Conservation (phyloP, 2,329 filamentous ascomycete genomes). For the Beauveria bassiana region DNA sequence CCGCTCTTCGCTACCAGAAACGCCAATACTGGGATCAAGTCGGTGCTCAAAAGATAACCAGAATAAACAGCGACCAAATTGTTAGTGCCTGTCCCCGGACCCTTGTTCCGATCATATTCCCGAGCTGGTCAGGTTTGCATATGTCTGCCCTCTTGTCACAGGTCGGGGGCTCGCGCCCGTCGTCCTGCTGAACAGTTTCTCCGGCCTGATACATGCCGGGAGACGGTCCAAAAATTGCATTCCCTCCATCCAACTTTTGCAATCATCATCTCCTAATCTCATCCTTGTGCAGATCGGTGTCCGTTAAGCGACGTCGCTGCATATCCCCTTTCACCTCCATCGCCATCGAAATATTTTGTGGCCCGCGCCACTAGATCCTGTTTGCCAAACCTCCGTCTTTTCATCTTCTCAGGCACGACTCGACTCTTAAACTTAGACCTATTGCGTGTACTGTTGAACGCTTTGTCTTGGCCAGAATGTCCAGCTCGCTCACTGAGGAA, state of each 20-base stretch:
- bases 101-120: conserved; percentile 5
- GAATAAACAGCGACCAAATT: background rate
- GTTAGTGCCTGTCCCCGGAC: background rate
- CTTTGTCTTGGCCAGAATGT: background rate
- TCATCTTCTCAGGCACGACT: background rate
- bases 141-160: background rate
- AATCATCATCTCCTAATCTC: background rate
- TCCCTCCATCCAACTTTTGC: background rate
- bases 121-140: background rate
- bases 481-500: background rate
- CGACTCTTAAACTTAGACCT: background rate
- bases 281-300: background rate
- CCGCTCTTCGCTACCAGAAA: background rate
- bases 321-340: background rate
- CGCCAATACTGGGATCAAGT: background rate
- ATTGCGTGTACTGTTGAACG: too few species aligned
- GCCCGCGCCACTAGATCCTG: background rate
- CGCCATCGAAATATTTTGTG: background rate
- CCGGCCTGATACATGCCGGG: background rate
- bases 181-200: background rate
- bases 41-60: background rate
- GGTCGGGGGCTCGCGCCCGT: background rate
- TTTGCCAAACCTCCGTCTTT: background rate
- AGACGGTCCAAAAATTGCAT: background rate
- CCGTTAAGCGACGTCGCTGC: background rate